Base-by-base conservation (phyloP, 371 early-diverging fungal species). In the Mortierella sp. region DNA sequence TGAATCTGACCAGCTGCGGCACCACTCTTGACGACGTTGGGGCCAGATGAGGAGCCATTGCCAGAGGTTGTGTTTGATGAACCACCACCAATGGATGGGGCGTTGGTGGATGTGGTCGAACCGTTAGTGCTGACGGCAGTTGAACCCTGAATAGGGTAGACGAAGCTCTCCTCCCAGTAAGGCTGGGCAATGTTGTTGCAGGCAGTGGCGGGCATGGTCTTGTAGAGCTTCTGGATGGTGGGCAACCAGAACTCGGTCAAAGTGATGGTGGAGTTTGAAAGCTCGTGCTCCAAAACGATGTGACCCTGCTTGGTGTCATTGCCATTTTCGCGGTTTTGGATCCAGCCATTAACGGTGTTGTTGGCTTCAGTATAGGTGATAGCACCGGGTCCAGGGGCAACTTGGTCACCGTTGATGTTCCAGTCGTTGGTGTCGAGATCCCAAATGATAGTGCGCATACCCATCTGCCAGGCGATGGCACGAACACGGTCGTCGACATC, bases 171-270 rank as follows among this genome's bases (percentile, higher is more conserved):
- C 64, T 89, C 89, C 32, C 85, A 45, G 62, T 89, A 89, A 49
- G 89, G 87, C 59, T 87, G 75, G 26, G 86, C 74, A 73, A 89
- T 89, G 68, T 89, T 87, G 81, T 85, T 85, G 74, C 89, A 89
- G 39, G 87, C 87, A 62, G 89, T 88, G 30, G 87, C 86, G 67
- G 86, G 87, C 9, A 83, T 58, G 22, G 88, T 77, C 70, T 87
- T 86, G 62, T 84, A 88, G 63, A 86, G 85, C 49, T 83, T 78
- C 68, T 88, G 84, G 83, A 89, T 88, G 0, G 72, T 84, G 59
- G 88, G 86, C 61, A 85, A 85, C 64, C 87, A 83, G 37, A 86
- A 63, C 2, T 85, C 37, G 22, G 86, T 84, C 75, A 87, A 86
- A 26, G 75, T 80, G 87, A 89, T 88, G 26, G 88, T 88, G 84